Percentiles rank a stretch among this genome's conserved stretches.
Evolutionary conservation across 78 protist genomes (phyloP).

Genomic region (Dictyostelium purpureum): DNA sequence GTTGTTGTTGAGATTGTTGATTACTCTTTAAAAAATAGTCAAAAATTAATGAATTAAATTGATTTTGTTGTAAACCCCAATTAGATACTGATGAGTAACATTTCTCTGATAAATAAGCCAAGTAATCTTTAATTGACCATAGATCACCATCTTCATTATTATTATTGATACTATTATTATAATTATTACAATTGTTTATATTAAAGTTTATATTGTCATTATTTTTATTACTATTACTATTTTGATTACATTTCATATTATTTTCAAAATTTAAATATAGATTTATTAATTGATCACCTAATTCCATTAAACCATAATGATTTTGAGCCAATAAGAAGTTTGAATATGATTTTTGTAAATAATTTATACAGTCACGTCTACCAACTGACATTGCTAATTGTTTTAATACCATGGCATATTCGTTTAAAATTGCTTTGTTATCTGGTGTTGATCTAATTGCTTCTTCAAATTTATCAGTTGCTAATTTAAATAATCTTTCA

Average conservation of each 20-base stretch:
- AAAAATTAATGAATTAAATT: too few relatives aligned
- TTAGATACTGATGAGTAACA: slow-evolving; percentile 19
- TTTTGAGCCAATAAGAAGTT: slow-evolving; percentile 59
- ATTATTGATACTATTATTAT: neutral
- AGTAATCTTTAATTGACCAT: neutral
- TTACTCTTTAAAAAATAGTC: neutral
- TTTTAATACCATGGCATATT: slow-evolving; percentile 76
- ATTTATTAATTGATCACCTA: slow-evolving; percentile 11
- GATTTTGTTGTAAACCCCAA: slow-evolving; percentile 21
- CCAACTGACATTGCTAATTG: slow-evolving; percentile 71
- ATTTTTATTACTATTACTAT: neutral
- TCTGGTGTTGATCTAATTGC: slow-evolving; percentile 84
- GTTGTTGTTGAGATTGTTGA: neutral
- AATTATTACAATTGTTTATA: neutral
- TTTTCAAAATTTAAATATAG: neutral
- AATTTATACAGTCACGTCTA: slow-evolving; percentile 2
- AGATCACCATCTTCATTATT: neutral
- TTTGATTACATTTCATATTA: neutral
- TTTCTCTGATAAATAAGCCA: slow-evolving; percentile 22
- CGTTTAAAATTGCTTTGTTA: slow-evolving; percentile 69
- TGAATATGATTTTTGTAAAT: slow-evolving; percentile 47
- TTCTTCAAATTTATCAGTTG: slow-evolving; percentile 76
- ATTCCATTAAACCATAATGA: neutral
- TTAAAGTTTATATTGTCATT: neutral
- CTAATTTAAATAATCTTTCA: slow-evolving; percentile 71